A percentile compares a stretch with the other conserved stretches of the same genome.
These are phyloP conservation scores for Thuidium tamariscinum DNA, from an alignment of 225 moss, liverwort and hornwort genomes.

Conservation along the genomic window DNA sequence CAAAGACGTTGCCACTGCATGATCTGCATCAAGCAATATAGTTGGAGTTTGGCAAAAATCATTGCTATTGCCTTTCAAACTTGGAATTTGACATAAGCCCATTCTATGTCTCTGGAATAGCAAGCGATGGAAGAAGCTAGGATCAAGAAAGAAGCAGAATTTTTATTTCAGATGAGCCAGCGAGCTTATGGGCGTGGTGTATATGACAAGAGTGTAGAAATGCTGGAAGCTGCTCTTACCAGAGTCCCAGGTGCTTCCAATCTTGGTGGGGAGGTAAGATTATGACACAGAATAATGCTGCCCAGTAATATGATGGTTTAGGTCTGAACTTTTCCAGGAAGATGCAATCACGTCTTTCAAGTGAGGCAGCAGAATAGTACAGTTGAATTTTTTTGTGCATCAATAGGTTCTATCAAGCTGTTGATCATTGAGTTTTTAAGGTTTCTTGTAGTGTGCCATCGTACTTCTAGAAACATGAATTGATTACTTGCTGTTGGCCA, in stretches of 20 bases:
- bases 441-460: neutral
- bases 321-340: neutral
- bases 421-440: neutral
- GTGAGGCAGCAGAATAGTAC: neutral
- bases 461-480: neutral
- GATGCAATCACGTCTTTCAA: neutral
- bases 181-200: slow-evolving; percentile 85
- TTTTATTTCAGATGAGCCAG: slow-evolving; percentile 79
- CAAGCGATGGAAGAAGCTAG: slow-evolving; percentile 84
- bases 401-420: neutral
- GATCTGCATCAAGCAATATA: neutral
- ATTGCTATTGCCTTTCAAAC: neutral
- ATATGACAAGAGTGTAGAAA: slow-evolving; percentile 86
- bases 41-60: neutral
- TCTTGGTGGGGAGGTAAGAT: slow-evolving; percentile 86
- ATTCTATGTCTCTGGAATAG: slow-evolving; percentile 27
- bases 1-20: neutral
- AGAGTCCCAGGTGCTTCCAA: slow-evolving; percentile 52
- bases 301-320: neutral
- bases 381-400: neutral
- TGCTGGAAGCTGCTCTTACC: slow-evolving; percentile 81
- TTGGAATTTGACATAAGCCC: neutral
- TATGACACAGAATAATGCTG: neutral
- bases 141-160: slow-evolving; percentile 77
- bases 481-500: neutral